Evolutionary conservation across 2,329 filamentous ascomycete genomes (phyloP), one percentile per base, ranked within the genome.

Genomic region (Fusarium sp.): DNA sequence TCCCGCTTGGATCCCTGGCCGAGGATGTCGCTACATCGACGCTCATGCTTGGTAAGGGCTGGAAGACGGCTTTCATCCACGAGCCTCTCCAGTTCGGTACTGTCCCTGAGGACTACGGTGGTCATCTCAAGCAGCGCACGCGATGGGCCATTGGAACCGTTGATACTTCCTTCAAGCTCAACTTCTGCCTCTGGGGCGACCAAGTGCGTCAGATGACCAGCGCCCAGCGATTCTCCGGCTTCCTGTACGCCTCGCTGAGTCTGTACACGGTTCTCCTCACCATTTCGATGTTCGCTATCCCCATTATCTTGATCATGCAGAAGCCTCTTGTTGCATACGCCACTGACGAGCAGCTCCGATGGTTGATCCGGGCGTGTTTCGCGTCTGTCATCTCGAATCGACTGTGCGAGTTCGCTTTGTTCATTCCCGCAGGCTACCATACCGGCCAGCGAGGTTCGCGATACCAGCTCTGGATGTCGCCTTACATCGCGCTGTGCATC

Each of bases 391-490:
- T 86, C 2, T 73, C 78, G 52, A 86, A 84, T 72, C 83, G 86
- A n/a, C 52, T 88, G 1, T 85, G 82, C 74, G 86, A 88, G 71
- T 82, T 85, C 59, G 78, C 83, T n/a, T 80, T 86, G n/a, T 88
- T 83, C 73, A 80, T 87, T 14, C 86, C 86, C 0, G 82, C 85
- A 2, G 86, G 87, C 20, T 88, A 88, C 70, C 83, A 86, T 72
- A 85, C 85, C 12, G 86, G 85, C 6, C 85, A 87, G 74, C 81
- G 86, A 53, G 85, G 85, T 38, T 81, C 82, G 3, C 80, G 85
- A 6, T 84, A 85, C 64, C 84, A 87, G 74, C 78, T 89, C 26
- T 89, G 87, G 86, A 89, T 89, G 86, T 82, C 86, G 8, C 86
- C 86, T 0, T 89, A 88, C 75, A 85, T 88, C 61, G 84, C 85